phyloP scores from a whole-genome alignment of 306 rosid genomes.

The Mimosa pudica region DNA sequence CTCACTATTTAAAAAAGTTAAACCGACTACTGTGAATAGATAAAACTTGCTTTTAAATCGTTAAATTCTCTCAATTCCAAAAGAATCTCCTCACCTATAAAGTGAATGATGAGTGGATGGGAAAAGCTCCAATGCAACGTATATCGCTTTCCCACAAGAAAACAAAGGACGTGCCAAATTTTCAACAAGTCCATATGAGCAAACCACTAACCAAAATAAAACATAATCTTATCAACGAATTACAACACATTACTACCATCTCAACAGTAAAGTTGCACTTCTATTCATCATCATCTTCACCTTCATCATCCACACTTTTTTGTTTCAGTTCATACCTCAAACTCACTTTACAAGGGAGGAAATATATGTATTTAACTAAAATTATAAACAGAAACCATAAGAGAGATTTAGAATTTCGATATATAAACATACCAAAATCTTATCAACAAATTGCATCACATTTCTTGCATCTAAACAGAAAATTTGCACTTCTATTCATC shows the following conservation, averaged over 20 bases:
- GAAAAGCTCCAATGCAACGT: not conserved
- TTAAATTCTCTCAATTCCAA: not conserved
- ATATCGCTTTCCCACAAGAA: not conserved
- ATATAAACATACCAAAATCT: not conserved
- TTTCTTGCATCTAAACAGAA: not conserved
- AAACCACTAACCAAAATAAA: too few species aligned
- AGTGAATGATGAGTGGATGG: not conserved
- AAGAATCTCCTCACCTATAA: not conserved
- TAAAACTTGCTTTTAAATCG: not conserved
- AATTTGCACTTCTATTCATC: not conserved
- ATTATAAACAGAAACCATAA: not conserved
- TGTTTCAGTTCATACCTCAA: constrained; percentile 1
- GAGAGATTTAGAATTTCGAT: not conserved
- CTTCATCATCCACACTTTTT: constrained; percentile 1
- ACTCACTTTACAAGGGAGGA: not conserved
- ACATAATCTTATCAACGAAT: too few species aligned
- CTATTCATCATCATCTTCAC: not conserved
- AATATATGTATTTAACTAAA: not conserved
- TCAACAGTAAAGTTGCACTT: not conserved
- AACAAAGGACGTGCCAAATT: not conserved
- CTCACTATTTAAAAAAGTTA: not conserved
- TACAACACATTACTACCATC: not conserved
- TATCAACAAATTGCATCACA: not conserved
- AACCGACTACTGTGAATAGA: not conserved
- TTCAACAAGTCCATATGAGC: not conserved